phyloP scores from a whole-genome alignment of 2,329 filamentous ascomycete genomes.

The Chalara sp. region DNA sequence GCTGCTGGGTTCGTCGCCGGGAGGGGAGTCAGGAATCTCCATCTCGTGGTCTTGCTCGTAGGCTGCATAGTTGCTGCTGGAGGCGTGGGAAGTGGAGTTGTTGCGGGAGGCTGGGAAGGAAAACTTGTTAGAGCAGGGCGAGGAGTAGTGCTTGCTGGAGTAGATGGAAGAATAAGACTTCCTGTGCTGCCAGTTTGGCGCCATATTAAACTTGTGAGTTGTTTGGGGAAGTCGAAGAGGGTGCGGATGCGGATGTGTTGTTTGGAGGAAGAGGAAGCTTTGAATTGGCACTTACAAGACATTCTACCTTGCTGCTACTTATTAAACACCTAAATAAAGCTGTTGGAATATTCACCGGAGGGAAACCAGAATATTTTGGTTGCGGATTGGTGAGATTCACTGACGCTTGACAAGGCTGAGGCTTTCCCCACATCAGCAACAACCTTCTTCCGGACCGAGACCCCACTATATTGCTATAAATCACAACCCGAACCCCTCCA shows the following conservation, averaged over 20 bases:
- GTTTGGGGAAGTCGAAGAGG: too few species aligned
- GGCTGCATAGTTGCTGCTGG: too few species aligned
- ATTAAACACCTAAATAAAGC: neutral
- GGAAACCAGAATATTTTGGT: too few species aligned
- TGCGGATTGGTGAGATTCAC: too few species aligned
- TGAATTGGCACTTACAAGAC: constrained; percentile 13
- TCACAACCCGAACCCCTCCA: constrained; percentile 1
- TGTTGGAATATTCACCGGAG: neutral
- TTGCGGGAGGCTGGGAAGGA: constrained; percentile 1
- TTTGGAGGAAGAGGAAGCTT: too few species aligned
- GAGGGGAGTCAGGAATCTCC: constrained; percentile 23
- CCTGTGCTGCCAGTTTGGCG: too few species aligned
- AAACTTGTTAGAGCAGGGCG: too few species aligned
- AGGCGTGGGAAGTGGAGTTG: neutral
- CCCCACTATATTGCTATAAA: neutral
- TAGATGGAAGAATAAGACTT: too few species aligned
- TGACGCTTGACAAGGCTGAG: too few species aligned
- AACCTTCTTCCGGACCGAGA: neutral
- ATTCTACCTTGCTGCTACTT: constrained; percentile 6
- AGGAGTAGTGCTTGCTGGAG: too few species aligned
- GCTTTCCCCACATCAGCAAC: neutral
- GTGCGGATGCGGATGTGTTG: too few species aligned
- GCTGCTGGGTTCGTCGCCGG: constrained; percentile 7
- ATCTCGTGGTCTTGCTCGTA: constrained; percentile 11
- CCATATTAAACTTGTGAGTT: too few species aligned